A percentile compares a stretch with the other conserved stretches of the same genome.
Conservation (phyloP, 1,284 basidiomycete species). For the Limonomyces culmigenus region DNA sequence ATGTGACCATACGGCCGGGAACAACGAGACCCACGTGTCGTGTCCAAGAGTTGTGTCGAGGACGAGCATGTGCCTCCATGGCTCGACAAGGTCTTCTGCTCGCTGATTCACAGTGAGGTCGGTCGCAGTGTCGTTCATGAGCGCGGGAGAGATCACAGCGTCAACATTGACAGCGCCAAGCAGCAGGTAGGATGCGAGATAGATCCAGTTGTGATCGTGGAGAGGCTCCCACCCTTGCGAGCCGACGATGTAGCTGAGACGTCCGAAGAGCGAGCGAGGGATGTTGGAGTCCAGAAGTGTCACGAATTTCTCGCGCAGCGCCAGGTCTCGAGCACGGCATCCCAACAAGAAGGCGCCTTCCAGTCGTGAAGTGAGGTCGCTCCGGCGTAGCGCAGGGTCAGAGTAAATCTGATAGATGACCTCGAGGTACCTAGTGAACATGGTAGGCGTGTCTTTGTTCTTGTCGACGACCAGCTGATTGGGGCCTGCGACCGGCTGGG, state of each 20-base stretch:
- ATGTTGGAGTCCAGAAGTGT: slow-evolving; percentile 85
- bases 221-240: slow-evolving; percentile 94
- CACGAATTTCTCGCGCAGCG: slow-evolving; percentile 76
- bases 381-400: slow-evolving; percentile 70
- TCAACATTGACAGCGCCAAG: slow-evolving; percentile 73
- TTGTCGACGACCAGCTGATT: no score
- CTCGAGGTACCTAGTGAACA: no score
- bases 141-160: slow-evolving; percentile 16
- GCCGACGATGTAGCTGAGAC: slow-evolving; percentile 84
- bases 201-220: slow-evolving; percentile 91
- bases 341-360: slow-evolving; percentile 92
- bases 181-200: slow-evolving; percentile 80
- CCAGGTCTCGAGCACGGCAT: slow-evolving; percentile 70
- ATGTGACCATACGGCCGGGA: slow-evolving; percentile 80
- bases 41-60: slow-evolving; percentile 69
- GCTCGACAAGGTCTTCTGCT: slow-evolving; percentile 47
- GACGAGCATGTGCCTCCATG: slow-evolving; percentile 76
- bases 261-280: slow-evolving; percentile 65
- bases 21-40: slow-evolving; percentile 80
- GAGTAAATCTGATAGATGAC: slow-evolving; percentile 93
- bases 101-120: slow-evolving; percentile 27
- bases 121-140: slow-evolving; percentile 18
- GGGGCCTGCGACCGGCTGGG: no score
- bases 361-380: slow-evolving; percentile 86
- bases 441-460: no score